Evolutionary conservation across 768 basidiomycete species (phyloP), one percentile per base, ranked within the genome.

Genomic region (Russula sp.): DNA sequence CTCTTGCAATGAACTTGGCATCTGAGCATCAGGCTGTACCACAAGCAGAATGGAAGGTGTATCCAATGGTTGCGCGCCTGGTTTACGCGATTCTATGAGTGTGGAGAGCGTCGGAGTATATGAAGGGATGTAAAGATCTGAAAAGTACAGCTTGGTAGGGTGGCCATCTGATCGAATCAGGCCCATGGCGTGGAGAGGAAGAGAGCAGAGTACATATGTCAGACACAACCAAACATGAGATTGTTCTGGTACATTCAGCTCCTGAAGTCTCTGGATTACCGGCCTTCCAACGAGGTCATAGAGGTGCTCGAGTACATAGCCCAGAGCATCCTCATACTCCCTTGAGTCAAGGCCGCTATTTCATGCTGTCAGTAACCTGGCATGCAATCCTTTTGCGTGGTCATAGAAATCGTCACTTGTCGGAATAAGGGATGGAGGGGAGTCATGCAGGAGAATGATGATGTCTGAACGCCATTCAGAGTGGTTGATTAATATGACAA

Each of bases 1-100:
- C 48, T 49, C 48, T 18, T 32, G 2, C 7, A 14, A 8, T 2
- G 25, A 20, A 8, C 5, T 18, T 6, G 29, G 48, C 10, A 49
- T 14, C 11, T 14, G 11, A 4, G 7, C 29, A 49, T 34, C 29
- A 5, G 48, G 48, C 16, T 32, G 29, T 16, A 13, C 14, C 13
- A 49, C 32, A 16, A 49, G 48, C 32, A 49, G 48, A 1, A 49
- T 16, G 0, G 48, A 49, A 11, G 48, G 48, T 5, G 3, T 29
- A 6, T 34, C 14, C 13, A 32, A 14, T 6, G 2, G 75, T 72
- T 45, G 82, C 76, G 67, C 11, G 32, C 29, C 11, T 7, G 13
- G 7, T 8, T 32, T 32, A 8, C 13, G 48, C 7, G 48, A 32
- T n/a, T 32, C 29, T 6, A 49, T 32, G 0, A 48, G 25, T 29